Conservation (phyloP, 352 stramenopile genomes). For the Pythium inflatum region DNA sequence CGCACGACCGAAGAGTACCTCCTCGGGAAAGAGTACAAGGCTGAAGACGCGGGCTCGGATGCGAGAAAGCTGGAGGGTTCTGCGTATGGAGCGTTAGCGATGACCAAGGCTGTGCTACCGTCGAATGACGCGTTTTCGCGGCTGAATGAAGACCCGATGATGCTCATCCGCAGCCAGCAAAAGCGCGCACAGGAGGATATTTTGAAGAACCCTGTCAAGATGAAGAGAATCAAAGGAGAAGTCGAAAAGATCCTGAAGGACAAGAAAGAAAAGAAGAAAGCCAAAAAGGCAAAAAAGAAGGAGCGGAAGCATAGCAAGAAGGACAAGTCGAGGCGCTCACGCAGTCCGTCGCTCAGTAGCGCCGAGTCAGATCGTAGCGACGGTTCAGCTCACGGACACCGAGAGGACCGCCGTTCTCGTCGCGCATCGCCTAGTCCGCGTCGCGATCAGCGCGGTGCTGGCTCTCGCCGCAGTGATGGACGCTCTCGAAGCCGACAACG, state of each 20-base stretch:
- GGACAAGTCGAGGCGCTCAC: conserved; percentile 47
- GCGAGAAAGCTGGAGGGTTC: conserved; percentile 56
- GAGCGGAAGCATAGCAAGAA: conserved; percentile 55
- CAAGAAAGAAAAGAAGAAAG: conserved; percentile 76
- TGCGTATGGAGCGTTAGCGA: conserved; percentile 71
- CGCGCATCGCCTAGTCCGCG: neutral
- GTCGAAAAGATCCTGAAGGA: conserved; percentile 79
- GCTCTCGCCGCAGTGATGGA: neutral
- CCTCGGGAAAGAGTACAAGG: conserved; percentile 90
- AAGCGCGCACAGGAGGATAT: conserved; percentile 79
- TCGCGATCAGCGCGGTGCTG: no score
- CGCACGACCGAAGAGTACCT: conserved; percentile 91
- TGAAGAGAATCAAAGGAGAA: conserved; percentile 83
- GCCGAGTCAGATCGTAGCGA: conserved; percentile 10
- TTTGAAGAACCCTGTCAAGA: conserved; percentile 91
- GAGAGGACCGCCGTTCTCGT: conserved; percentile 22
- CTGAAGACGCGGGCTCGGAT: conserved; percentile 46
- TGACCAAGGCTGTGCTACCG: conserved; percentile 53
- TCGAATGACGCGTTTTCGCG: conserved; percentile 93
- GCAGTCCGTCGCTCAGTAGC: conserved; percentile 29
- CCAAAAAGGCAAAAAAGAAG: conserved; percentile 74
- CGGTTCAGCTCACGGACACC: neutral
- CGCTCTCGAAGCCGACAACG: neutral
- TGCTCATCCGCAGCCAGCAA: conserved; percentile 91
- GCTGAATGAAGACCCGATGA: conserved; percentile 97